A percentile compares a stretch with the other conserved stretches of the same genome.
These are phyloP conservation scores for Neonectria punicea DNA, from an alignment of 2,329 filamentous ascomycete species.

Conservation along the genomic window DNA sequence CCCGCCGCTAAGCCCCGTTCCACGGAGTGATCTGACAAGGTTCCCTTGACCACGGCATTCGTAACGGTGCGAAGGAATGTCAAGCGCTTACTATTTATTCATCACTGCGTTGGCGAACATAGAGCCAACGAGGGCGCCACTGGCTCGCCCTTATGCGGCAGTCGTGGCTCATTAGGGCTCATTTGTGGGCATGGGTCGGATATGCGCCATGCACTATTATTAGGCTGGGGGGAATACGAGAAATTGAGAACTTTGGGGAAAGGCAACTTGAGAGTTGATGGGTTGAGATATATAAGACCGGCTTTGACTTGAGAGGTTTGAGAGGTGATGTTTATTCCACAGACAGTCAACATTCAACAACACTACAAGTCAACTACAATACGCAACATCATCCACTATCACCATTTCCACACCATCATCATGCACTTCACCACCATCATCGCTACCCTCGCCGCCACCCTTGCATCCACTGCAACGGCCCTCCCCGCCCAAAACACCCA, in stretches of 20 bases:
- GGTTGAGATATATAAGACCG: constrained; percentile 4
- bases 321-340: not conserved
- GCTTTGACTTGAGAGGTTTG: not conserved
- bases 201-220: constrained; percentile 10
- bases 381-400: not conserved
- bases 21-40: too few relatives aligned
- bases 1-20: not conserved
- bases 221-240: constrained; percentile 7
- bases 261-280: too few relatives aligned
- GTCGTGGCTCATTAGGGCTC: not conserved
- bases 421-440: constrained; percentile 22
- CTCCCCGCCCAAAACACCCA: constrained; percentile 6
- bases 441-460: constrained; percentile 4
- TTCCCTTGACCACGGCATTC: not conserved
- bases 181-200: not conserved
- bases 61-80: not conserved
- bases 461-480: constrained; percentile 15
- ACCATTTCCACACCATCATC: not conserved
- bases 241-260: not conserved
- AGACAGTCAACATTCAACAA: not conserved
- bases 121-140: not conserved
- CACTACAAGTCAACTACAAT: not conserved
- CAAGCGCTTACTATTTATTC: constrained; percentile 12
- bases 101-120: not conserved
- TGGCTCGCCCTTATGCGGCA: not conserved